Evolutionary conservation across 345 rosid genomes (phyloP), one percentile per base, ranked within the genome.

Genomic region (Pugionium dolabratum): DNA sequence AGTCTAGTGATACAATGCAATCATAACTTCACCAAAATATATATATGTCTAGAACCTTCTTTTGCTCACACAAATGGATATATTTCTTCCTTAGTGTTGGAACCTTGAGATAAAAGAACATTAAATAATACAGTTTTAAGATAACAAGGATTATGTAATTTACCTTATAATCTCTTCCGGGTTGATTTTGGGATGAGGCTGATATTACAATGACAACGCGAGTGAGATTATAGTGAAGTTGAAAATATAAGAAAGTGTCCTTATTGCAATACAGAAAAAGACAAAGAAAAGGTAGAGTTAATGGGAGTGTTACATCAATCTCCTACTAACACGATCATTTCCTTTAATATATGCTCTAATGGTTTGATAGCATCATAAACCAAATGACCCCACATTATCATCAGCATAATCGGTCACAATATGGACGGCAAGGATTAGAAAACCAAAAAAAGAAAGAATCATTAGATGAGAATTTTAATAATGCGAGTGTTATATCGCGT

Each of bases 361-460:
- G 97, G 91, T 67, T 89, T 74, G 77, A 74, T 67, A 86, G 81
- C 87, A 72, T 87, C 86, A 82, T 29, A 74, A 67, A 67, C 52
- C 11, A 66, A 47, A 0, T 60, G 72, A 47, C 72, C 77, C 77
- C 77, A 74, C 77, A 67, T 74, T 74, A 74, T 74, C 77, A 74
- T 39, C 47, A 66, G 72, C 72, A 73, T 73, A 73, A 73, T 73
- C 82, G 79, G 66, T 74, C 75, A 64, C 81, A 80, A 83, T 54
- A 68, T 77, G 84, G 81, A 81, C 66, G 82, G 84, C 73, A 79
- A 59, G 52, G 82, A 81, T 77, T 41, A 58, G 41, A 58, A 58
- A 33, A 65, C 70, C 64, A 73, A 69, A 18, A 18, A 18, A 18
- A 18, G 18, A 18, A 18, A 18, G 18, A 18, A 76, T 70, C 47